These are phyloP conservation scores for Kluyveromyces siamensis DNA, from an alignment of 805 yeast species.

Conservation along the genomic window DNA sequence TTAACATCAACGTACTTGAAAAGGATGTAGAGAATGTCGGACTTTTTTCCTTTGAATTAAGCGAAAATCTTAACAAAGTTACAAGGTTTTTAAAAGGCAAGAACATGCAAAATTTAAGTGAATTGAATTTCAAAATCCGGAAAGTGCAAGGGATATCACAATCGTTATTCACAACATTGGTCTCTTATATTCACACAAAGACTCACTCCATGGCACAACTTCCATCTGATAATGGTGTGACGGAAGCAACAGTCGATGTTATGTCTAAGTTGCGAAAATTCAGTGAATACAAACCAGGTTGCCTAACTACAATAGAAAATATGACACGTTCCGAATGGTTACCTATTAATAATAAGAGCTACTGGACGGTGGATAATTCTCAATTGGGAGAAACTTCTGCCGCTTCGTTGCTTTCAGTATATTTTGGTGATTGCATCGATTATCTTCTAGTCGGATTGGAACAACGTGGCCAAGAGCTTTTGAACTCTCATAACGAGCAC, in stretches of 20 bases:
- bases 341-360: constrained; percentile 29
- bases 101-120: constrained; percentile 11
- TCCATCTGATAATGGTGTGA: constrained; percentile 62
- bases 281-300: constrained; percentile 50
- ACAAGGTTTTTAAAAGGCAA: constrained; percentile 26
- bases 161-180: constrained; percentile 45
- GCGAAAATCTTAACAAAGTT: constrained; percentile 37
- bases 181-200: constrained; percentile 45
- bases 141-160: constrained; percentile 24
- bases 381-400: constrained; percentile 20
- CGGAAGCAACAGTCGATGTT: constrained; percentile 64
- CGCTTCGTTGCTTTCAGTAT: constrained; percentile 50
- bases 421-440: constrained; percentile 71
- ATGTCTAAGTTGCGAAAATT: constrained; percentile 59
- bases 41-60: constrained; percentile 47
- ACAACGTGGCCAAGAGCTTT: constrained; percentile 38
- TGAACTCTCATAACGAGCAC: constrained; percentile 22
- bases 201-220: constrained; percentile 38
- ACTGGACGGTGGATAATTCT: constrained; percentile 10
- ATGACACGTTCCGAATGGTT: constrained; percentile 63
- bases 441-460: constrained; percentile 59
- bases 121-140: constrained; percentile 20
- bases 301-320: constrained; percentile 37
- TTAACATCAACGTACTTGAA: constrained; percentile 33
- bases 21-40: constrained; percentile 39